phyloP scores from a whole-genome alignment of 768 basidiomycete species.

The Dentipellis sp. region DNA sequence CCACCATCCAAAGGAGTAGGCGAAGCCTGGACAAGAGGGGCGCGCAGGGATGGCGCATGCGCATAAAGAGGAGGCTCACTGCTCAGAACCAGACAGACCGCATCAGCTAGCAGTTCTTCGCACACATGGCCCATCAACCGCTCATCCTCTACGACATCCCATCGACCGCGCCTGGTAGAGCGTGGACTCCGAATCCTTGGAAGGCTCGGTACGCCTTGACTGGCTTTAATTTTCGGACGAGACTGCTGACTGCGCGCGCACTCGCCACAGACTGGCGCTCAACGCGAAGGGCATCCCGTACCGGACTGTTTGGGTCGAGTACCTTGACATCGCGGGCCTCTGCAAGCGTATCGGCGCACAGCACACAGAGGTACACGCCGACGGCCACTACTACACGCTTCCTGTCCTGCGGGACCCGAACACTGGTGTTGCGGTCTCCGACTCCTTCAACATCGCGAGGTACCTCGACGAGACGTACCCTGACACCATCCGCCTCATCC shows the following conservation, averaged over 20 bases:
- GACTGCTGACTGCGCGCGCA: neutral
- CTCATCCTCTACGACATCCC: constrained; percentile 16
- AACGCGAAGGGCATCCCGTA: constrained; percentile 12
- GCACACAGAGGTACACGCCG: constrained; percentile 21
- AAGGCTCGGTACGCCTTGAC: constrained; percentile 10
- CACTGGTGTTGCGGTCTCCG: constrained; percentile 21
- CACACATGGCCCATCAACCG: neutral
- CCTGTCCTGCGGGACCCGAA: constrained; percentile 14
- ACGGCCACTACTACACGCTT: constrained; percentile 17
- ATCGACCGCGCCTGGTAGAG: neutral
- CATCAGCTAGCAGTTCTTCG: neutral
- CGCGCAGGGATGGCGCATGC: no score
- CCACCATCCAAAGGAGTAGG: no score
- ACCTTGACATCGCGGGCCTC: constrained; percentile 11
- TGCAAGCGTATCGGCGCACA: constrained; percentile 5
- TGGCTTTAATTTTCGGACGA: neutral
- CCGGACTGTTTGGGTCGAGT: constrained; percentile 14
- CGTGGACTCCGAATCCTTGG: constrained; percentile 16
- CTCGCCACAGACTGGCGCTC: neutral
- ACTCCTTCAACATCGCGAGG: constrained; percentile 26
- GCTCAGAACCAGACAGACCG: no score
- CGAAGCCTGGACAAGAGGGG: no score
- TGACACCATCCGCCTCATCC: neutral
- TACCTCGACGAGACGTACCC: neutral
- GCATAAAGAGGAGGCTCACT: no score